Base-by-base conservation (phyloP, 2,329 filamentous ascomycete genomes). In the Apiospora arundinis region DNA sequence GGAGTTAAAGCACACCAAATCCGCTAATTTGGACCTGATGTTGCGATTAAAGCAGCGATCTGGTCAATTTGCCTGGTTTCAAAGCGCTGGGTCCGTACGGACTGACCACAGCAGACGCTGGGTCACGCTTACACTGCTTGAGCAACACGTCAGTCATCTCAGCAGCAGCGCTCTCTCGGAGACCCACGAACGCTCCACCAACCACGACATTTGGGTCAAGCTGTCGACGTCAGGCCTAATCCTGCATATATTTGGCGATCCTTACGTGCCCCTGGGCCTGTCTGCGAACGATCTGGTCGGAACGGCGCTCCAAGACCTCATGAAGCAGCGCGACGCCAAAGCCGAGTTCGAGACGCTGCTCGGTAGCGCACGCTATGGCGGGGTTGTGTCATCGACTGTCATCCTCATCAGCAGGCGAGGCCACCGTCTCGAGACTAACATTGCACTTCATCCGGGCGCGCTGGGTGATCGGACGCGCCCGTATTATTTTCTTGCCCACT, bases 141-240 rank as follows among this genome's bases (percentile, higher is more conserved):
- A 21, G 1, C 42, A 68, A 28, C 45, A 23, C 25, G 23, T 69
- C 18, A 11, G 28, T 0, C n/a, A n/a, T 11, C 25, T 71, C 1
- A 65, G 42, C 52, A n/a, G 37, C 16, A 4, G 18, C 21, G 18
- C 49, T 0, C 23, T 52, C 45, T 1, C 49, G 3, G 9, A 11
- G 11, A 9, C 48, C 12, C 9, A 18, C 49, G 16, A 14, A 12
- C 4, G 12, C 49, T 16, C 23, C 5, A 32, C 1, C 23, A 18
- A 28, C 2, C 70, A 56, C 12, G 67, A 48, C 23, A 37, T 71
- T 0, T 71, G 70, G 70, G 6, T 71, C 1, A 71, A 71, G 52
- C 40, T 71, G 37, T 65, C 70, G 8, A 46, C 4, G 0, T 65
- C 70, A 0, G 70, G 70, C 2, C 18, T 71, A 52, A 28, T 71